phyloP scores from a whole-genome alignment of 176 grass and related monocot species.

The Oropetium thomaeum region DNA sequence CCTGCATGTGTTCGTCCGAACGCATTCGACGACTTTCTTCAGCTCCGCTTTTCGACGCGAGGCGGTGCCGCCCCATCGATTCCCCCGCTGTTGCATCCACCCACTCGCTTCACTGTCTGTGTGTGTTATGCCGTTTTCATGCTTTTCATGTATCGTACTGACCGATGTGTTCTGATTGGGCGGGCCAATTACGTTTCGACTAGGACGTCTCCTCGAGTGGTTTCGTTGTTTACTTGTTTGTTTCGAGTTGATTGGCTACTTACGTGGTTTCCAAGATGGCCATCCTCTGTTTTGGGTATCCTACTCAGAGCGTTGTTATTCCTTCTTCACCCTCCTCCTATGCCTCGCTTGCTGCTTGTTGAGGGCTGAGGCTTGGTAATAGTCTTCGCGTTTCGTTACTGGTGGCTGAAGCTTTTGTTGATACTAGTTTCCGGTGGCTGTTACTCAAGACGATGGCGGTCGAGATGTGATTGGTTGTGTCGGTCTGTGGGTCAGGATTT shows the following conservation, averaged over 20 bases:
- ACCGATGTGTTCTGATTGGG: slow-evolving; percentile 7
- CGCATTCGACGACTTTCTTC: too few relatives aligned
- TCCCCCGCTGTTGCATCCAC: neutral
- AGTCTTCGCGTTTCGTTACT: neutral
- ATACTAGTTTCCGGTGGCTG: neutral
- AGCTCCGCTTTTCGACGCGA: neutral
- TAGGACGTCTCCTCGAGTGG: slow-evolving; percentile 32
- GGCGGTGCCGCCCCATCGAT: neutral
- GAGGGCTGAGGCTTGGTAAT: neutral
- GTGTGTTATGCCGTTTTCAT: neutral
- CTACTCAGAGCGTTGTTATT: neutral
- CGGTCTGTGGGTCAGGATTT: neutral
- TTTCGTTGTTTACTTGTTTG: slow-evolving; percentile 25
- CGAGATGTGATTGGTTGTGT: neutral
- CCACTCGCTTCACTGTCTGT: neutral
- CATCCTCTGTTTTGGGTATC: neutral
- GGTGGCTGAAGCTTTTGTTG: neutral
- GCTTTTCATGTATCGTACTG: neutral
- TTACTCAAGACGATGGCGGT: neutral
- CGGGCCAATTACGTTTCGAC: neutral
- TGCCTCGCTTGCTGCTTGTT: neutral
- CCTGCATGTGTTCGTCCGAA: neutral
- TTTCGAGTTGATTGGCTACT: too few relatives aligned
- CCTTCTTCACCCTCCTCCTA: neutral
- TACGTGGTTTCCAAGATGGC: too few relatives aligned